These are phyloP conservation scores for Pseudonitzschia delicatissima DNA, from an alignment of 108 stramenopile species.

Conservation along the genomic window DNA sequence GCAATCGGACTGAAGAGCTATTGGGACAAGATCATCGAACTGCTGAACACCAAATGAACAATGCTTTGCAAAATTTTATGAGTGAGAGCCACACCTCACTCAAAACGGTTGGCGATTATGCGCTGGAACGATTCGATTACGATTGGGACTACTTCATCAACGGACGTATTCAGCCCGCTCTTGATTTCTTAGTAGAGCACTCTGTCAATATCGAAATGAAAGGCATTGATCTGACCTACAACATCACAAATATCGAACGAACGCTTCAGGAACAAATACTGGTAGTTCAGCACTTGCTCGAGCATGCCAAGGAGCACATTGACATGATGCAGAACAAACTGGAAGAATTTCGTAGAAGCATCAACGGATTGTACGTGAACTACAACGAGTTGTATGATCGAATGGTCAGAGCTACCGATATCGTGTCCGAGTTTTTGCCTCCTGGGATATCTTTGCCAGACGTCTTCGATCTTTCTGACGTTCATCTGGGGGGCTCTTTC, in stretches of 20 bases:
- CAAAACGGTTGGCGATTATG: slow-evolving; percentile 20
- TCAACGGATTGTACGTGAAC: slow-evolving; percentile 17
- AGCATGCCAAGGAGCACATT: slow-evolving; percentile 24
- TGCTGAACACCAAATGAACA: slow-evolving; percentile 14
- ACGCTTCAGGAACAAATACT: not conserved
- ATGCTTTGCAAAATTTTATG: slow-evolving; percentile 20
- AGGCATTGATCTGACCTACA: not conserved
- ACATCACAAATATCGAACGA: slow-evolving; percentile 4
- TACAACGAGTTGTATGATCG: slow-evolving; percentile 31
- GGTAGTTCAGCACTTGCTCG: slow-evolving; percentile 6
- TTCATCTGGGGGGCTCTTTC: slow-evolving; percentile 23
- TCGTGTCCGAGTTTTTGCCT: slow-evolving; percentile 37
- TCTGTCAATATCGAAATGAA: not conserved
- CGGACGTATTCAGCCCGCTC: slow-evolving; percentile 27
- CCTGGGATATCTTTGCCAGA: slow-evolving; percentile 29
- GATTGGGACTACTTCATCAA: slow-evolving; percentile 42
- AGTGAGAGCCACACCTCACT: not conserved
- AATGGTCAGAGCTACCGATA: slow-evolving; percentile 16
- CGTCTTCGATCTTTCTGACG: slow-evolving; percentile 26
- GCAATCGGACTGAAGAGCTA: slow-evolving; percentile 2
- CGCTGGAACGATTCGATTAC: slow-evolving; percentile 31
- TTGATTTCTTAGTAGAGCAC: slow-evolving; percentile 15
- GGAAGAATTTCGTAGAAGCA: slow-evolving; percentile 14
- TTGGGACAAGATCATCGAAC: slow-evolving; percentile 3
- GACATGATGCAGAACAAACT: slow-evolving; percentile 11